A percentile compares a stretch with the other conserved stretches of the same genome.
Evolutionary conservation across 73 alveolate species (phyloP).

Genomic region (Blepharisma stoltei): DNA sequence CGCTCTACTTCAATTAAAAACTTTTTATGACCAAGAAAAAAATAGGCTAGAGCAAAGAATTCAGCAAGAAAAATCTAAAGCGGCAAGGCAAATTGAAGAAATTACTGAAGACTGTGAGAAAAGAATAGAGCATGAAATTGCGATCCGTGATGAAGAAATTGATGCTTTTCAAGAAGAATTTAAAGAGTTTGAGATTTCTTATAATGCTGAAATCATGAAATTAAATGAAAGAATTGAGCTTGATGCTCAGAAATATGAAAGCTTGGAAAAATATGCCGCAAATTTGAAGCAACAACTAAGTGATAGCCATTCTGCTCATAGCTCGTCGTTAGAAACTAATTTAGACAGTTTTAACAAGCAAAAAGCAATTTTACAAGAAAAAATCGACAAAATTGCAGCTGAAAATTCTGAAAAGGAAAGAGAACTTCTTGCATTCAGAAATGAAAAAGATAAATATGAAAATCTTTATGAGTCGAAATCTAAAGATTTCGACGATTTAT

Average conservation of each 20-base stretch:
- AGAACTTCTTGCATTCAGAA: slow-evolving; percentile 58
- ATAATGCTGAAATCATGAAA: slow-evolving; percentile 1
- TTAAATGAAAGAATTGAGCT: not conserved
- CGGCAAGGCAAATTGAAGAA: slow-evolving; percentile 20
- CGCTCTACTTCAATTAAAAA: slow-evolving; percentile 58
- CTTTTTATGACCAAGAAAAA: slow-evolving; percentile 67
- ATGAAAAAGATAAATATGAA: slow-evolving; percentile 61
- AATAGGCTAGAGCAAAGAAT: slow-evolving; percentile 70
- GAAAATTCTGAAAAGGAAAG: slow-evolving; percentile 52
- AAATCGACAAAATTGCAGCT: slow-evolving; percentile 56
- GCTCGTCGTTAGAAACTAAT: too few relatives aligned
- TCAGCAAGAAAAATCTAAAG: slow-evolving; percentile 55
- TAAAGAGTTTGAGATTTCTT: not conserved
- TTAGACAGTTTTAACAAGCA: slow-evolving; percentile 27
- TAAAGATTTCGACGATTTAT: slow-evolving; percentile 78
- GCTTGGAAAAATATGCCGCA: not conserved
- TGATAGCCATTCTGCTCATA: not conserved
- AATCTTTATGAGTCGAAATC: slow-evolving; percentile 78
- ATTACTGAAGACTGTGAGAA: slow-evolving; percentile 47
- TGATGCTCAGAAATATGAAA: not conserved
- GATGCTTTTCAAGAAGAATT: not conserved
- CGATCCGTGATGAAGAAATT: slow-evolving; percentile 39
- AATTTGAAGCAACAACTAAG: not conserved
- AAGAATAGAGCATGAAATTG: slow-evolving; percentile 40
- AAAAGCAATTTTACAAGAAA: slow-evolving; percentile 55